Conservation (phyloP, 805 yeast genomes). For the Candida lessepsii region DNA sequence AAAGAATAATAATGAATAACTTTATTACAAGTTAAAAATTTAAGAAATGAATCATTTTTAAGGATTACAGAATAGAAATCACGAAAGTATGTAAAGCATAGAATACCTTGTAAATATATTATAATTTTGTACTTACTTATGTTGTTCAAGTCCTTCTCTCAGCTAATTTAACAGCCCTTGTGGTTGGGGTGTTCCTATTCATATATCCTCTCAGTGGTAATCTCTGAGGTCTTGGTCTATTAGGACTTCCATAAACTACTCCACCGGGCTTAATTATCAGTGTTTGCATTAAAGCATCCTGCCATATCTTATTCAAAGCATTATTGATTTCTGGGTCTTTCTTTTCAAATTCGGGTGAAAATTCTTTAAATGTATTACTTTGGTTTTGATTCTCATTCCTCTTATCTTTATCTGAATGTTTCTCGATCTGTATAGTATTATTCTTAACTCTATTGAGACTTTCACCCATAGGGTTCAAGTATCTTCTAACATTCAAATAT, state of each 20-base stretch:
- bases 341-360: slow-evolving; percentile 30
- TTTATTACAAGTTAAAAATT: no score
- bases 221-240: slow-evolving; percentile 22
- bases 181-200: slow-evolving; percentile 26
- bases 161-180: slow-evolving; percentile 36
- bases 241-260: slow-evolving; percentile 10
- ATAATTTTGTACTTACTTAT: neutral
- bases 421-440: slow-evolving; percentile 25
- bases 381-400: slow-evolving; percentile 16
- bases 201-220: slow-evolving; percentile 19
- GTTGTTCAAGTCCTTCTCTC: slow-evolving; percentile 2
- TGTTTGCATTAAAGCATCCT: slow-evolving; percentile 32
- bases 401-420: slow-evolving; percentile 14
- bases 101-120: slow-evolving; percentile 1
- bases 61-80: no score
- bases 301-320: slow-evolving; percentile 37
- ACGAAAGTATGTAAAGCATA: no score
- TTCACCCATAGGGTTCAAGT: slow-evolving; percentile 67
- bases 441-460: slow-evolving; percentile 50
- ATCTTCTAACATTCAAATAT: slow-evolving; percentile 64
- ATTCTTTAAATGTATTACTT: slow-evolving; percentile 35
- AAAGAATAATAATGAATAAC: no score
- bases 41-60: no score
- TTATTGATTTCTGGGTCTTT: slow-evolving; percentile 27
- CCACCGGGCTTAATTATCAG: slow-evolving; percentile 13